Conservation (phyloP, 345 rosid genomes). For the Hibiscus trionum region DNA sequence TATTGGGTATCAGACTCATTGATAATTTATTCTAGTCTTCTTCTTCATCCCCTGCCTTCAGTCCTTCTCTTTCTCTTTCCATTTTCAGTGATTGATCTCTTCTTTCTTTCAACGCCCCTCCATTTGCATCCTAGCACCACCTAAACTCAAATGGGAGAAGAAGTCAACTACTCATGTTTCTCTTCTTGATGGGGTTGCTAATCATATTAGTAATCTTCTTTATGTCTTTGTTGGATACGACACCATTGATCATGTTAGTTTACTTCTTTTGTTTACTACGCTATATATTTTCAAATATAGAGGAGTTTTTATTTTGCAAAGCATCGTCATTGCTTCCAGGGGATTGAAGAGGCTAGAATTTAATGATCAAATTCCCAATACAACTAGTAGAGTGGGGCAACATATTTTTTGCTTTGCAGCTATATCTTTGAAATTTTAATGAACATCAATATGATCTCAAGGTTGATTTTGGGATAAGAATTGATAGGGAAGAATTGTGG, state of each 20-base stretch:
- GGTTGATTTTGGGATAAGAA: too few species aligned
- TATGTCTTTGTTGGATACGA: constrained; percentile 93
- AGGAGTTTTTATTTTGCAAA: too few species aligned
- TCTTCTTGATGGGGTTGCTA: constrained; percentile 85
- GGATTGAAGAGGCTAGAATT: too few species aligned
- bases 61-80: constrained; percentile 20
- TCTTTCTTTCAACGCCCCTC: constrained; percentile 14
- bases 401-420: too few species aligned
- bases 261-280: background rate
- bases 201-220: constrained; percentile 64
- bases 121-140: constrained; percentile 19
- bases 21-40: constrained; percentile 60
- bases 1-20: constrained; percentile 52
- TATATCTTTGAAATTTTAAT: too few species aligned
- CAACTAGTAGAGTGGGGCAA: too few species aligned
- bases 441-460: too few species aligned
- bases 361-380: too few species aligned
- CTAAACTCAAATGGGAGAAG: constrained; percentile 74
- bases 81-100: constrained; percentile 15
- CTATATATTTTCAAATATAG: too few species aligned
- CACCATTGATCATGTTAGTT: constrained; percentile 56
- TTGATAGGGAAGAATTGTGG: too few species aligned
- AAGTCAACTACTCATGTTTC: constrained; percentile 85
- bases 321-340: too few species aligned
- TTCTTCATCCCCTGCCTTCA: constrained; percentile 57